Conservation (phyloP, 2,329 filamentous ascomycete species). For the Fonsecaea nubica region DNA sequence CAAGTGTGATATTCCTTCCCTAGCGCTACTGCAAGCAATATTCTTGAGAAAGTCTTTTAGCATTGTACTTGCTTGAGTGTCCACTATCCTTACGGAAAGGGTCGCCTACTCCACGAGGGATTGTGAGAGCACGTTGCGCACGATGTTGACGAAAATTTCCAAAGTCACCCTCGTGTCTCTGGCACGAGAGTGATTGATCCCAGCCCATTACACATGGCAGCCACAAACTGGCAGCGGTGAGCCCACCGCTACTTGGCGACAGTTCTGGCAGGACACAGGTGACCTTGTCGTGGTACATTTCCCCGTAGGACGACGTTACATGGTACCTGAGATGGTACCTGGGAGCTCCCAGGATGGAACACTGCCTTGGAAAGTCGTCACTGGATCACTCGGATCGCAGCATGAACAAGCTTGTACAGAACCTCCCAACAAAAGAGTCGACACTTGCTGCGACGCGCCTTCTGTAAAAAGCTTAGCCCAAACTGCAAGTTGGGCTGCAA, state of each 20-base stretch:
- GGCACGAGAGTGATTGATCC: not conserved
- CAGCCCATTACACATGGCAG: slow-evolving; percentile 27
- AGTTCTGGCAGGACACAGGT: slow-evolving; percentile 11
- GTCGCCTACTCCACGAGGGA: not conserved
- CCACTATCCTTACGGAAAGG: not conserved
- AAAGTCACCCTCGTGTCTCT: not conserved
- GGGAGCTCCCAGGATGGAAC: not conserved
- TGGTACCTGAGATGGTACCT: slow-evolving; percentile 8
- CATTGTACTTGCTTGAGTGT: slow-evolving; percentile 4
- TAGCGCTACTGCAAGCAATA: slow-evolving; percentile 19
- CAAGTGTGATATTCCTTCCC: slow-evolving; percentile 18
- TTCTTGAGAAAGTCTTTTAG: not conserved
- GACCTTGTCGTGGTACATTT: slow-evolving; percentile 22
- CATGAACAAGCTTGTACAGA: slow-evolving; percentile 12
- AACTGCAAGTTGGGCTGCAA: not conserved
- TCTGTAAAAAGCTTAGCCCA: slow-evolving; percentile 11
- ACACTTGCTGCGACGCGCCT: not conserved
- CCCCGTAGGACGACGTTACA: slow-evolving; percentile 3
- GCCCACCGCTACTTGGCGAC: slow-evolving; percentile 31
- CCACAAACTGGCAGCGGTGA: slow-evolving; percentile 34
- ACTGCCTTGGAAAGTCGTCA: not conserved
- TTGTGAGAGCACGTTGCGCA: slow-evolving; percentile 4
- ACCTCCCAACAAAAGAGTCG: not conserved
- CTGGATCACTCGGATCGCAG: slow-evolving; percentile 10
- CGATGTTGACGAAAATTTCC: slow-evolving; percentile 2